Evolutionary conservation across 768 basidiomycete species (phyloP).

Genomic region (Leccinum subgranulosum): DNA sequence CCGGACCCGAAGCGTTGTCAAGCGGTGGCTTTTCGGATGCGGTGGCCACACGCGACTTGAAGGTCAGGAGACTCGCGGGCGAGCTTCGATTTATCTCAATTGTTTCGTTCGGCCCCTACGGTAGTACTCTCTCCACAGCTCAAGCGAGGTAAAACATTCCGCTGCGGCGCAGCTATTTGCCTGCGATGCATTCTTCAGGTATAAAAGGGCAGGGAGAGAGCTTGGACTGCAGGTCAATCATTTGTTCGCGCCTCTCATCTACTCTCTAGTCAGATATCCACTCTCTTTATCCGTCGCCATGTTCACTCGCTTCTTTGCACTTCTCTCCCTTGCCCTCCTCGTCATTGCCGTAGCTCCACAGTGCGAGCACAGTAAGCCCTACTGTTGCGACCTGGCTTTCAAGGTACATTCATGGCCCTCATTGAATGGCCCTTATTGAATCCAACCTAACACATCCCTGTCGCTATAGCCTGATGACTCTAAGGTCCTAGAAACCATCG

Average conservation of each 20-base stretch:
- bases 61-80: not conserved
- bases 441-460: not conserved
- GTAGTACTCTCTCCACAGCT: not conserved
- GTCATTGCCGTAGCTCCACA: constrained; percentile 2
- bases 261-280: not conserved
- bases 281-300: not conserved
- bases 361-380: not conserved
- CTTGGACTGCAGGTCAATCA: not conserved
- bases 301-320: constrained; percentile 19
- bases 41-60: not conserved
- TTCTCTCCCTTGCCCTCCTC: constrained; percentile 15
- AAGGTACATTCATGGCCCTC: not conserved
- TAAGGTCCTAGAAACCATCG: not conserved
- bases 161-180: not conserved
- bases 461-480: not conserved
- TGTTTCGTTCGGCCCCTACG: not conserved
- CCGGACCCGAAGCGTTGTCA: not conserved
- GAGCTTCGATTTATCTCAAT: not conserved
- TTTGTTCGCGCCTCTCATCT: not conserved
- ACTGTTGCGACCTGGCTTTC: not conserved
- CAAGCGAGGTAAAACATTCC: not conserved
- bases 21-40: not conserved
- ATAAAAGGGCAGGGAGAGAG: not conserved
- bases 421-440: not conserved
- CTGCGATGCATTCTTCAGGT: not conserved